Evolutionary conservation across 805 yeast species (phyloP), one percentile per base, ranked within the genome.

Genomic region (Teunomyces pallodes): DNA sequence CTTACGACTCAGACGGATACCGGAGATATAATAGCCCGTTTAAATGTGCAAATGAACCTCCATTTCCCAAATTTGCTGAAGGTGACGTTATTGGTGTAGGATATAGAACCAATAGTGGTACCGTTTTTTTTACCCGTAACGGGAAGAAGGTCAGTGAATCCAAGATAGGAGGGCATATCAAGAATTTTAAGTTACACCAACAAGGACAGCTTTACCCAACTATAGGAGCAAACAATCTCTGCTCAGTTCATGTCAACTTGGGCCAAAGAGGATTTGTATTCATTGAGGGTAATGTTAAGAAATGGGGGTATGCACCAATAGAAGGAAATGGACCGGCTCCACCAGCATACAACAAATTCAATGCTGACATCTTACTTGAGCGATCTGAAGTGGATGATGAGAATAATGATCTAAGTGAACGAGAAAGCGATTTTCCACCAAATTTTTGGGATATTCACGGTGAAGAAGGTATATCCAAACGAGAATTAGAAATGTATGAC

Each of bases 21-120:
- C 77, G 96, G 48, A 77, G 97, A 46, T 77, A 81, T 52, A 90
- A 88, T 62, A 88, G 87, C 62, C 90, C 97, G 5, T 88, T 89
- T 49, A 59, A 67, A 4, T 60, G 63, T 57, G 64, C 48, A 58
- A 70, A 56, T 67, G 88, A 63, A 51, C 77, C 61, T 51, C 79
- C 55, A 56, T 84, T 58, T 76, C 92, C 96, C 0, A 56, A 65
- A 20, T 66, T 84, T 42, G 77, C 81, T 31, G 83, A 86, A 54
- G 97, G 97, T 28, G 99, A 94, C 65, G 95, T 94, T 29, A 77
- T 94, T 10, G 99, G 99, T 2, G 81, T 92, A 27, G 99, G 99
- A 0, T 87, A 89, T 61, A 77, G 92, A 50, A 82, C 88, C 2
- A 75, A 90, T 40, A 75, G 88, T 13, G 96, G 97, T 2, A 84